phyloP scores from a whole-genome alignment of 2,329 filamentous ascomycete species.

The Arachnomyces sp. region DNA sequence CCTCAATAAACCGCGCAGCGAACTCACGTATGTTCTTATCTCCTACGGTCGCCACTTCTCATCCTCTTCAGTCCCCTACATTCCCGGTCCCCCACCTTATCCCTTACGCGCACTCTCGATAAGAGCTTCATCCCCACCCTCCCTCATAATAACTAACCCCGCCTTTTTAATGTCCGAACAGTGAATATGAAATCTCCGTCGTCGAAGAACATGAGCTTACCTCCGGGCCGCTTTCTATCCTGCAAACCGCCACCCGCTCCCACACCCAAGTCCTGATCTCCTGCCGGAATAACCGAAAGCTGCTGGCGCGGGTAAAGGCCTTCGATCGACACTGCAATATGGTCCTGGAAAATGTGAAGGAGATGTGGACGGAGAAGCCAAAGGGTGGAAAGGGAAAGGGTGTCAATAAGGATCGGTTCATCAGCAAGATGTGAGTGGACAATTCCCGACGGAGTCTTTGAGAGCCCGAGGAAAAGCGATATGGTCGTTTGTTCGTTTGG shows the following conservation, averaged over 20 bases:
- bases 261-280: constrained; percentile 96
- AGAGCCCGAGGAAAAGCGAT: too few species aligned
- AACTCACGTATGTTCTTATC: constrained; percentile 68
- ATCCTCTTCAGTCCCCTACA: constrained; percentile 9
- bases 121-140: constrained; percentile 6
- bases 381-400: constrained; percentile 82
- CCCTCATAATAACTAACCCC: constrained; percentile 17
- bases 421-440: constrained; percentile 86
- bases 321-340: constrained; percentile 99
- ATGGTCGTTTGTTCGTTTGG: constrained; percentile 2
- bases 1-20: constrained; percentile 76
- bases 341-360: constrained; percentile 94
- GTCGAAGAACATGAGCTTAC: constrained; percentile 74
- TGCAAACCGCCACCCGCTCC: constrained; percentile 90
- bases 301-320: constrained; percentile 93
- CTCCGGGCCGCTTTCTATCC: constrained; percentile 77
- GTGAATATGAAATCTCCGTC: constrained; percentile 84
- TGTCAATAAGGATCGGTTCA: constrained; percentile 97
- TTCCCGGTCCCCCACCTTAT: background rate
- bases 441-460: too few species aligned
- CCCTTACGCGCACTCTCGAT: background rate
- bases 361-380: constrained; percentile 99
- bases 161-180: constrained; percentile 31
- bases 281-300: constrained; percentile 96
- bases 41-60: constrained; percentile 1